Evolutionary conservation across 2,329 filamentous ascomycete genomes (phyloP).

Genomic region (Sphaerulina populicola): DNA sequence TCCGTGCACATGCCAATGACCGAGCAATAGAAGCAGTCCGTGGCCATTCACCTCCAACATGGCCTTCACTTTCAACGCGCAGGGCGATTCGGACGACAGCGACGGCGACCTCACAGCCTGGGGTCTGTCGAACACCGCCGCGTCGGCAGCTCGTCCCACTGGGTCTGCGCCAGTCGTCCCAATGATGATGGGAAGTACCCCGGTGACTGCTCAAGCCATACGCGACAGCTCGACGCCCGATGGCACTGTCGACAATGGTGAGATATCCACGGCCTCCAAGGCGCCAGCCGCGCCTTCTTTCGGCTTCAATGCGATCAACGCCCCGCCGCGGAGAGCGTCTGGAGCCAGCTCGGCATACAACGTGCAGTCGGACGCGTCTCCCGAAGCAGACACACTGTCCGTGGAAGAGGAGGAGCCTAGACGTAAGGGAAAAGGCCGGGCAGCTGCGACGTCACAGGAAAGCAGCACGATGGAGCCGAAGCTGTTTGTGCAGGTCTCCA

Average conservation of each 20-base stretch:
- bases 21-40: neutral
- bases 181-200: constrained; percentile 17
- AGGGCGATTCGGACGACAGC: constrained; percentile 23
- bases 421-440: constrained; percentile 3
- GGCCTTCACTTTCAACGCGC: constrained; percentile 25
- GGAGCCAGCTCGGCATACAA: constrained; percentile 10
- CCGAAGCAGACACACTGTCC: constrained; percentile 4
- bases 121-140: constrained; percentile 13
- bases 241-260: neutral
- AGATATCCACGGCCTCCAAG: constrained; percentile 1
- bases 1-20: neutral
- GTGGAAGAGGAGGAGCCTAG: constrained; percentile 10
- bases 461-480: neutral
- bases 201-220: constrained; percentile 4
- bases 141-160: constrained; percentile 5
- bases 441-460: neutral
- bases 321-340: neutral
- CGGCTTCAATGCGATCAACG: constrained; percentile 20
- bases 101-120: constrained; percentile 25
- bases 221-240: constrained; percentile 13
- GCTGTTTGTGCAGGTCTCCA: constrained; percentile 15
- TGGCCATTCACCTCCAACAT: constrained; percentile 13
- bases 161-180: constrained; percentile 18
- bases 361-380: constrained; percentile 9
- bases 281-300: constrained; percentile 4